Evolutionary conservation across 78 protist species (phyloP).

Genomic region (Dictyostelium capitatum): DNA sequence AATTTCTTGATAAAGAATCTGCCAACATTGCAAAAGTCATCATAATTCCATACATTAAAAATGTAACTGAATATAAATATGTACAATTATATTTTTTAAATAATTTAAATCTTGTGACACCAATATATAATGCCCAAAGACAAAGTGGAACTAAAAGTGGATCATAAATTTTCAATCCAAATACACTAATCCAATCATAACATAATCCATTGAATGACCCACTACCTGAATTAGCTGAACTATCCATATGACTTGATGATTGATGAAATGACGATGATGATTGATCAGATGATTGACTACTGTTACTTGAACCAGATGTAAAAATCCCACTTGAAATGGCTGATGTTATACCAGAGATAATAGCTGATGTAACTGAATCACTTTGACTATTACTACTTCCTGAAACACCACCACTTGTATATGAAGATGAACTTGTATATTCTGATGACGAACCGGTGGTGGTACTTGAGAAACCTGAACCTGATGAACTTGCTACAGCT

Average conservation of each 20-base stretch:
- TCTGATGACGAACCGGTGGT: not conserved
- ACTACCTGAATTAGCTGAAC: not conserved
- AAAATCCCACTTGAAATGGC: not conserved
- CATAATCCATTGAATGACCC: conserved; percentile 12
- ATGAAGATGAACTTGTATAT: not conserved
- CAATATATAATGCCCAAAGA: conserved; percentile 51
- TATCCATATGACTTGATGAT: not conserved
- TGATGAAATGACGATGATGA: no score
- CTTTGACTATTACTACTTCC: no score
- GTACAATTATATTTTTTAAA: conserved; percentile 8
- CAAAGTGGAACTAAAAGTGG: conserved; percentile 36
- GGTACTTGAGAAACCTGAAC: not conserved
- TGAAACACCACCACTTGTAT: not conserved
- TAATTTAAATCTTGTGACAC: conserved; percentile 1
- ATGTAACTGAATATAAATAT: conserved; percentile 21
- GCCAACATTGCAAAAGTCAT: conserved; percentile 45
- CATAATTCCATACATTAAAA: conserved; percentile 38
- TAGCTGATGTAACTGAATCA: not conserved
- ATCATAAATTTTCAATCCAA: not conserved
- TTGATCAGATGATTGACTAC: not conserved
- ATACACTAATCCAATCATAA: conserved; percentile 13
- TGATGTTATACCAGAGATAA: not conserved
- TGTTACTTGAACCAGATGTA: not conserved
- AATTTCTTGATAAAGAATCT: conserved; percentile 24
- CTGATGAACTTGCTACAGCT: not conserved